phyloP scores from a whole-genome alignment of 164 flowering plant species.

The Santalum album region DNA sequence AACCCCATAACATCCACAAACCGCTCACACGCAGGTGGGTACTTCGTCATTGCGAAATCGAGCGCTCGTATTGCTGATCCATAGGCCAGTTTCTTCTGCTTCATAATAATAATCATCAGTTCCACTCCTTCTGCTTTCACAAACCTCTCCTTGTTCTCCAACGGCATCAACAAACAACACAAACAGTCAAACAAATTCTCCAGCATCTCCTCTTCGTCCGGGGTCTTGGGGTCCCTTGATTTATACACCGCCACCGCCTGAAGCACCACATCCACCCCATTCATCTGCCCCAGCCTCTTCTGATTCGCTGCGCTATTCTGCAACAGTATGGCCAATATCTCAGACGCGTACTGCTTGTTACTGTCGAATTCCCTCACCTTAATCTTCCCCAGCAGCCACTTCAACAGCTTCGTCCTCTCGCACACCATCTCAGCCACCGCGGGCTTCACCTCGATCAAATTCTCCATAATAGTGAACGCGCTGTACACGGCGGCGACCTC shows the following conservation, averaged over 20 bases:
- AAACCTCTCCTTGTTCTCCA: constrained; percentile 98
- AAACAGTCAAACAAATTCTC: constrained; percentile 93
- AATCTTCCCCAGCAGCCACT: constrained; percentile 74
- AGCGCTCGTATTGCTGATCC: constrained; percentile 89
- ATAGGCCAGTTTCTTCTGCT: constrained; percentile 95
- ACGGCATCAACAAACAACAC: constrained; percentile 95
- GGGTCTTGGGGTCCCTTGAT: constrained; percentile 76
- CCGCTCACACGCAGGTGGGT: constrained; percentile 87
- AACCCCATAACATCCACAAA: constrained; percentile 96
- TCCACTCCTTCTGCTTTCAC: constrained; percentile 94
- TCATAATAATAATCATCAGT: constrained; percentile 97
- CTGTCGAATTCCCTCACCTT: constrained; percentile 83
- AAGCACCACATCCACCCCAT: constrained; percentile 86
- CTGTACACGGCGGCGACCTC: constrained; percentile 62
- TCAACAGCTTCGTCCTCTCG: constrained; percentile 75
- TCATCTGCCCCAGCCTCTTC: constrained; percentile 86
- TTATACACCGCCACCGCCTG: constrained; percentile 92
- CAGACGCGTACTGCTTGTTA: constrained; percentile 94
- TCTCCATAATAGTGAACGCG: constrained; percentile 74
- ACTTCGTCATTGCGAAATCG: constrained; percentile 95
- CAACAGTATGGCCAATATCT: constrained; percentile 83
- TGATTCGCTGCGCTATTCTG: constrained; percentile 82
- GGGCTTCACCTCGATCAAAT: constrained; percentile 86
- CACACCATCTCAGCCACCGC: constrained; percentile 85
- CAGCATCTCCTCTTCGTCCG: constrained; percentile 96